Percentiles rank a stretch among this genome's conserved stretches.
Evolutionary conservation across 2,329 filamentous ascomycete species (phyloP).

Genomic region (Penicillium vulpinum): DNA sequence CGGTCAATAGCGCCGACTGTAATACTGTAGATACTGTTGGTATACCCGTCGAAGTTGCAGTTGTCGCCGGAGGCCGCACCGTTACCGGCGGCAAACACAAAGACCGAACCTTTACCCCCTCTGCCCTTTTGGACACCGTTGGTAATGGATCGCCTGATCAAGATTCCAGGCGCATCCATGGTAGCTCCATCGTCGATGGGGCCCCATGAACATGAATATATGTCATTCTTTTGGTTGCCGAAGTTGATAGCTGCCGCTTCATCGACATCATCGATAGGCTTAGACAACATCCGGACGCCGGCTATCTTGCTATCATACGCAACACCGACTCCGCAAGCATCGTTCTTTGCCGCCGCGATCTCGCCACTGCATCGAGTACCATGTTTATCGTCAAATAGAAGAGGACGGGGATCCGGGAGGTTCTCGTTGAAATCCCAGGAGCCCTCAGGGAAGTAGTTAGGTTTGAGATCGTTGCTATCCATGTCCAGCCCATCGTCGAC

Average conservation of each 20-base stretch:
- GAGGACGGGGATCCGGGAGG: conserved; percentile 72
- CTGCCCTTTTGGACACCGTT: conserved; percentile 89
- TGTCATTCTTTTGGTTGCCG: conserved; percentile 85
- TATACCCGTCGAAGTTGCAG: conserved; percentile 99
- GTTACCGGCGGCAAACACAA: conserved; percentile 95
- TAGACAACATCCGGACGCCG: conserved; percentile 88
- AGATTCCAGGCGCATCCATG: conserved; percentile 88
- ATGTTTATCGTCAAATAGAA: conserved; percentile 81
- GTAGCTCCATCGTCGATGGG: conserved; percentile 88
- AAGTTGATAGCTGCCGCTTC: conserved; percentile 93
- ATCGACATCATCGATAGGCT: conserved; percentile 85
- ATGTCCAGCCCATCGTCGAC: conserved; percentile 96
- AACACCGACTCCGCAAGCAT: conserved; percentile 93
- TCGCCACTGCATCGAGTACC: conserved; percentile 95
- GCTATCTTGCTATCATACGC: conserved; percentile 90
- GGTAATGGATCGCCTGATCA: conserved; percentile 88
- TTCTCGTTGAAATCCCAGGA: conserved; percentile 97
- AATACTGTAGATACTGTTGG: conserved; percentile 98
- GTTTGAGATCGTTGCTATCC: conserved; percentile 87
- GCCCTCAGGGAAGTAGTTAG: conserved; percentile 89
- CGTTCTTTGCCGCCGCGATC: conserved; percentile 85
- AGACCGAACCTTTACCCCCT: conserved; percentile 80
- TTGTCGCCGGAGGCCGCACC: conserved; percentile 86
- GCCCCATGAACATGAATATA: conserved; percentile 99
- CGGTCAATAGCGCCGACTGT: conserved; percentile 92